Evolutionary conservation across 106 monocot genomes (phyloP).

Genomic region (Dendrobium catenatum): DNA sequence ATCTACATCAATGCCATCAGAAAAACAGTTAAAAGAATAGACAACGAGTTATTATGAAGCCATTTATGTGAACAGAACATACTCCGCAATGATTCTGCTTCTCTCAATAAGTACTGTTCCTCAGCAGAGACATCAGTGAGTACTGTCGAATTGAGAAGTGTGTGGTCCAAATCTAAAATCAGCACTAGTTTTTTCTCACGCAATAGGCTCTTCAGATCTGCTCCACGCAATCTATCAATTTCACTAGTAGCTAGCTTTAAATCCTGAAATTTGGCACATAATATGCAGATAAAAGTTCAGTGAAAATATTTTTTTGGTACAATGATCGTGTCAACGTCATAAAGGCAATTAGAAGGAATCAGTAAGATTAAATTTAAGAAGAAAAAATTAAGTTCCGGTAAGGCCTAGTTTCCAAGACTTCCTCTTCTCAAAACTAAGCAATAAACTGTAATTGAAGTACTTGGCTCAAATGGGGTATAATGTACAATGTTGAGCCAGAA

Average conservation of each 20-base stretch:
- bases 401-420: background rate
- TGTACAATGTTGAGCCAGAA: too few relatives aligned
- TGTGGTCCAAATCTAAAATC: slow-evolving; percentile 90
- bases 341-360: too few relatives aligned
- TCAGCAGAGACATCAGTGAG: slow-evolving; percentile 40
- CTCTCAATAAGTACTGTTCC: slow-evolving; percentile 44
- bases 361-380: too few relatives aligned
- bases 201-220: slow-evolving; percentile 47
- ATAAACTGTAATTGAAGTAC: background rate
- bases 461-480: background rate
- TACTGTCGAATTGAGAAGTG: slow-evolving; percentile 76
- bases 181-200: slow-evolving; percentile 58
- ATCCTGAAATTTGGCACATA: slow-evolving; percentile 30
- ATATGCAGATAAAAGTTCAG: background rate
- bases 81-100: slow-evolving; percentile 30
- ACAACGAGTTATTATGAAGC: background rate
- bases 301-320: background rate
- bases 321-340: background rate
- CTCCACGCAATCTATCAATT: slow-evolving; percentile 57
- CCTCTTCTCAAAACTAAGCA: background rate
- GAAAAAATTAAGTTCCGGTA: too few relatives aligned
- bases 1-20: slow-evolving; percentile 14
- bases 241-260: slow-evolving; percentile 51
- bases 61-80: background rate
- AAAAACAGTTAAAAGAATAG: background rate